These are phyloP conservation scores for Ceratocystis smalleyi DNA, from an alignment of 2,329 filamentous ascomycete species.

Conservation along the genomic window DNA sequence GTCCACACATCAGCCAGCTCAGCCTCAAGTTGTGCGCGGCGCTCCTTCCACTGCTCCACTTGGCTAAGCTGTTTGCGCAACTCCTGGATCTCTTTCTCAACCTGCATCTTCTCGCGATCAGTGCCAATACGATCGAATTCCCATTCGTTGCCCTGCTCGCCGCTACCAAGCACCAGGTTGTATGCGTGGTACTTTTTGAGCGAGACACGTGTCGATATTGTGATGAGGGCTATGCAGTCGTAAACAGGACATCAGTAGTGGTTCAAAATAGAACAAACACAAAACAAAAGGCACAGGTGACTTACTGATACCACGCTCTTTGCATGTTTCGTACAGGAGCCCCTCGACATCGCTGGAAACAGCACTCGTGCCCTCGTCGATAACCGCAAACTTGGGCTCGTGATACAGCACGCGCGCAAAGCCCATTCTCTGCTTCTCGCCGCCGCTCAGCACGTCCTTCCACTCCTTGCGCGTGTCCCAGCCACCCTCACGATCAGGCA, in stretches of 20 bases:
- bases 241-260: slow-evolving; percentile 18
- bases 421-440: slow-evolving; percentile 91
- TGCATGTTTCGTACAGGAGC: slow-evolving; percentile 79
- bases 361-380: slow-evolving; percentile 90
- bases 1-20: slow-evolving; percentile 57
- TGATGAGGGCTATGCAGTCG: slow-evolving; percentile 57
- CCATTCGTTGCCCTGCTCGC: slow-evolving; percentile 72
- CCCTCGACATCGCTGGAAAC: slow-evolving; percentile 92
- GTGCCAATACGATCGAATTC: slow-evolving; percentile 89
- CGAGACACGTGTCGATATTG: slow-evolving; percentile 84
- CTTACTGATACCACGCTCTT: slow-evolving; percentile 84
- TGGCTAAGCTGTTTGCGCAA: slow-evolving; percentile 63
- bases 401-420: slow-evolving; percentile 87
- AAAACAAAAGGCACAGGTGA: slow-evolving; percentile 20
- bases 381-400: slow-evolving; percentile 82
- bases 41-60: slow-evolving; percentile 69
- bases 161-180: slow-evolving; percentile 71
- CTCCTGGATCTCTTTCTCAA: slow-evolving; percentile 80
- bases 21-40: slow-evolving; percentile 64
- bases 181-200: slow-evolving; percentile 92
- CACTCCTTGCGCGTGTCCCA: slow-evolving; percentile 96
- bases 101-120: slow-evolving; percentile 78
- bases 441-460: slow-evolving; percentile 95
- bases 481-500: slow-evolving; percentile 81
- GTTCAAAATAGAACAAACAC: background rate